phyloP scores from a whole-genome alignment of 176 grass and related monocot species.

The bread wheat (Triticum aestivum) region IWGSC_CS_RefSeq_v2.1 NC_057798.1:704837899-704838398 shows the following conservation, averaged over 20 bases:
- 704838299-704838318: slow-evolving; percentile 62
- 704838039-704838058: slow-evolving; percentile 76
- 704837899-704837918: slow-evolving; percentile 1
- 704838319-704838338: slow-evolving; percentile 32
- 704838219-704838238: neutral
- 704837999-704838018: slow-evolving; percentile 67
- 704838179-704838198: neutral
- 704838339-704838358: slow-evolving; percentile 69
- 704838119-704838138: slow-evolving; percentile 72
- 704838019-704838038: slow-evolving; percentile 62
- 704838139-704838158: slow-evolving; percentile 16
- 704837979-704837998: slow-evolving; percentile 61
- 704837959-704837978: neutral
- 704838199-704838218: neutral
- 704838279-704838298: slow-evolving; percentile 72
- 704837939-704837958: neutral
- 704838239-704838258: slow-evolving; percentile 49
- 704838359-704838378: slow-evolving; percentile 45
- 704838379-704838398: slow-evolving; percentile 22
- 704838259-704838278: slow-evolving; percentile 63
- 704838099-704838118: slow-evolving; percentile 32
- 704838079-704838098: neutral
- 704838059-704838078: slow-evolving; percentile 18
- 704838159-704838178: neutral
- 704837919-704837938: neutral